phyloP scores from a whole-genome alignment of 2,329 filamentous ascomycete genomes.

The Colletotrichum costaricense region DNA sequence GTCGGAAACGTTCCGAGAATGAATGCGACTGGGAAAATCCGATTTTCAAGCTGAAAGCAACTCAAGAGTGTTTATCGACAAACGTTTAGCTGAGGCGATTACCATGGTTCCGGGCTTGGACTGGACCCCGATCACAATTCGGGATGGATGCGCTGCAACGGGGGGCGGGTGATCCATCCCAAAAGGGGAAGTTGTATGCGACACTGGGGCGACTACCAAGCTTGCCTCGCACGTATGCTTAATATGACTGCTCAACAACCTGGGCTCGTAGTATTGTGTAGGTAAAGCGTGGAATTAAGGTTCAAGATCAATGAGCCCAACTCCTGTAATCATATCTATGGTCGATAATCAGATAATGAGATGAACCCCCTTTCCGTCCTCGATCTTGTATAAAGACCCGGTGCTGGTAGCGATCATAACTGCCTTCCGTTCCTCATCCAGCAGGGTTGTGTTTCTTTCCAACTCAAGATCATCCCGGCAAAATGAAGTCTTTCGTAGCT shows the following conservation, averaged over 20 bases:
- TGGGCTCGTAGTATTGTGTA: not conserved
- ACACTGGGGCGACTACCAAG: not conserved
- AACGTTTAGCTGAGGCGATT: not conserved
- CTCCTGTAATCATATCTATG: not conserved
- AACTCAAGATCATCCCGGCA: not conserved
- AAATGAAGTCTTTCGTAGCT: not conserved
- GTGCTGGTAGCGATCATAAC: not conserved
- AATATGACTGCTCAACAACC: not conserved
- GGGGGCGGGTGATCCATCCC: not conserved
- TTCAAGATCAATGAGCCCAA: not conserved
- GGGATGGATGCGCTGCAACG: not conserved
- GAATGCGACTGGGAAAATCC: not conserved
- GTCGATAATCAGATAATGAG: not conserved
- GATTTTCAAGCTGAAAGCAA: not conserved
- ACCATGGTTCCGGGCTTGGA: not conserved
- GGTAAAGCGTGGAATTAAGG: not conserved
- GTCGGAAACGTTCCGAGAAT: not conserved
- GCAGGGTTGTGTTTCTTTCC: not conserved
- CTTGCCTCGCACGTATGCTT: not conserved
- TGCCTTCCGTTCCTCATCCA: not conserved
- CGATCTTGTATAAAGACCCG: not conserved
- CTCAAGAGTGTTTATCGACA: not conserved
- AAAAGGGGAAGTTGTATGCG: slow-evolving; percentile 13
- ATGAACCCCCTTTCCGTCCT: not conserved
- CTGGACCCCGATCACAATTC: not conserved